Base-by-base conservation (phyloP, 495 filamentous ascomycete genomes). In the Aspergillus sclerotioniger region DNA sequence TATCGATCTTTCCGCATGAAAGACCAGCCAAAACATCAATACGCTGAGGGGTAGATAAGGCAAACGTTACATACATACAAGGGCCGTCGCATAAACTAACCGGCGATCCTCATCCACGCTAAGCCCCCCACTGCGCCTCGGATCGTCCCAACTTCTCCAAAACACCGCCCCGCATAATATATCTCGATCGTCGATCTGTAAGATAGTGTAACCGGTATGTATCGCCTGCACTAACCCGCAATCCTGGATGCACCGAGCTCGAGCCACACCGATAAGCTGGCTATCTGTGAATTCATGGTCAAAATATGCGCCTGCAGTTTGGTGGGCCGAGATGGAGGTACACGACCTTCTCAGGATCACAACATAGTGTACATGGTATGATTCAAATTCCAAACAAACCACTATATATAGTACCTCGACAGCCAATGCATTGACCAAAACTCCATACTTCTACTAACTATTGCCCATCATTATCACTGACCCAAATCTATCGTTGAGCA, bases 141-240 rank as follows among this genome's bases (percentile, higher is more conserved):
- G 12, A 41, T 41, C 37, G 13, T 15, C 13, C 37, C 37, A 12
- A 41, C 13, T 41, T 41, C 37, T n/a, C 37, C 37, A 41, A 15
- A 12, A 6, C 37, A 15, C 13, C 37, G 13, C 37, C 37, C 12
- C 37, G n/a, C 13, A 12, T 41, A 13, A 41, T n/a, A 41, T 1
- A 13, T 12, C 13, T n/a, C 12, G 13, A 41, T 41, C 37, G n/a
- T 3, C 6, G n/a, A 41, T n/a, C n/a, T 3, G 13, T 41, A 41
- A 15, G 33, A n/a, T 41, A 35, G 32, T 31, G 17, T 39, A 53
- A 21, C 12, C 33, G 13, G 31, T 17, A 35, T 35, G 31, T 52
- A 41, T 41, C 51, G 33, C 53, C 47, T 53, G 33, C 0, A 31
- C 33, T 41, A 53, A 53, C 56, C 37, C 28, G 20, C 46, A 49